Evolutionary conservation across 2,329 filamentous ascomycete species (phyloP).

Genomic region (Botrytis porri): DNA sequence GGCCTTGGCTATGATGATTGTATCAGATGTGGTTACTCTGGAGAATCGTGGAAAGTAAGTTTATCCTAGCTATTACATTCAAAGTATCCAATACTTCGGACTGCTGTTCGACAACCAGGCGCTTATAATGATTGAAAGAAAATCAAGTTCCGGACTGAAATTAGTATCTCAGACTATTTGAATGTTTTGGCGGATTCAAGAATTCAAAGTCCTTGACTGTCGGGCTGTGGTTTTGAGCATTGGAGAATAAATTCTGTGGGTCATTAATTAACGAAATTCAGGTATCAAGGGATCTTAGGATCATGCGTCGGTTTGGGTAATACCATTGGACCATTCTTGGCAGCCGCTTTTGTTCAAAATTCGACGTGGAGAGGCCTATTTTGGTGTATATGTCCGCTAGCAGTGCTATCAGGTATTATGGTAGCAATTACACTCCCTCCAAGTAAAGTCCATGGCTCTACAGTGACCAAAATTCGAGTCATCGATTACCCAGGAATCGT

Average conservation of each 20-base stretch:
- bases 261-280: conserved; percentile 22
- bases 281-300: conserved; percentile 45
- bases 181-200: not conserved
- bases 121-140: not conserved
- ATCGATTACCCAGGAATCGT: conserved; percentile 60
- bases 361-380: conserved; percentile 46
- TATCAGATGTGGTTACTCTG: conserved; percentile 57
- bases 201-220: not conserved
- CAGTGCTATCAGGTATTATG: conserved; percentile 45
- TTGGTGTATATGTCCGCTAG: conserved; percentile 52
- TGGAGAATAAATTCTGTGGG: not conserved
- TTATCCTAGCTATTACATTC: not conserved
- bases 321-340: conserved; percentile 45
- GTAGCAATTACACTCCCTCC: conserved; percentile 51
- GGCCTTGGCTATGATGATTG: conserved; percentile 59
- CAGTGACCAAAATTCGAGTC: conserved; percentile 48
- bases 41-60: conserved; percentile 55
- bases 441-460: conserved; percentile 47
- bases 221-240: not conserved
- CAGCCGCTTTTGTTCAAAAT: conserved; percentile 41
- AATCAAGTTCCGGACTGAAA: not conserved
- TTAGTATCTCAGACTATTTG: not conserved
- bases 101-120: not conserved
- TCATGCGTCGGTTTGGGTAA: conserved; percentile 44
- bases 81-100: not conserved